Conservation (phyloP, 2,329 filamentous ascomycete genomes). For the Epichloe typhina region DNA sequence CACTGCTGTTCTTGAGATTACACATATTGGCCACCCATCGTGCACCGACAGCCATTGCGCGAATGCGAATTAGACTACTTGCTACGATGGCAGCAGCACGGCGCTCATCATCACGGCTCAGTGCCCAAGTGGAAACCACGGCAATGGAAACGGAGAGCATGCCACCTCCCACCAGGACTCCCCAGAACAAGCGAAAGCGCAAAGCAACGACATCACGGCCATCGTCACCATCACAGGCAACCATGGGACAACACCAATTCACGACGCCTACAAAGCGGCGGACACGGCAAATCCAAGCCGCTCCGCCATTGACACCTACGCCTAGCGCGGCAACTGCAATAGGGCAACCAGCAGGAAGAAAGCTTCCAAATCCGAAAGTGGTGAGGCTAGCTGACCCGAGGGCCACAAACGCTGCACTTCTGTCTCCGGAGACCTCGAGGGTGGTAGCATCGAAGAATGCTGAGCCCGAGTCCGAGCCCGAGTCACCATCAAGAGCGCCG, state of each 20-base stretch:
- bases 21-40: neutral
- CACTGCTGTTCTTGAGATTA: neutral
- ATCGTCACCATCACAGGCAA: slow-evolving; percentile 7
- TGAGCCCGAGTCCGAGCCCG: slow-evolving; percentile 20
- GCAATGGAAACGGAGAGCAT: slow-evolving; percentile 7
- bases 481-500: slow-evolving; percentile 31
- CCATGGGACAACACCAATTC: slow-evolving; percentile 12
- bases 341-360: slow-evolving; percentile 19
- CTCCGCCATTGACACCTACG: slow-evolving; percentile 32
- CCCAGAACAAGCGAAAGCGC: slow-evolving; percentile 21
- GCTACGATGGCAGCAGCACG: slow-evolving; percentile 20
- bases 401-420: slow-evolving; percentile 53
- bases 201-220: slow-evolving; percentile 12
- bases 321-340: slow-evolving; percentile 31
- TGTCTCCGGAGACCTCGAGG: slow-evolving; percentile 58
- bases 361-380: slow-evolving; percentile 27
- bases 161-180: slow-evolving; percentile 9
- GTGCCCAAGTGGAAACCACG: slow-evolving; percentile 13
- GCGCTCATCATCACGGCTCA: slow-evolving; percentile 30
- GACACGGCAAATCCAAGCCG: slow-evolving; percentile 10
- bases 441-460: slow-evolving; percentile 39
- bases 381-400: slow-evolving; percentile 49
- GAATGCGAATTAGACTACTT: neutral
- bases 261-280: slow-evolving; percentile 21
- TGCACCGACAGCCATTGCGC: neutral